Percentiles rank a stretch among this genome's conserved stretches.
Evolutionary conservation across 495 filamentous ascomycete species (phyloP).

Genomic region (Pyrenula massariospora): DNA sequence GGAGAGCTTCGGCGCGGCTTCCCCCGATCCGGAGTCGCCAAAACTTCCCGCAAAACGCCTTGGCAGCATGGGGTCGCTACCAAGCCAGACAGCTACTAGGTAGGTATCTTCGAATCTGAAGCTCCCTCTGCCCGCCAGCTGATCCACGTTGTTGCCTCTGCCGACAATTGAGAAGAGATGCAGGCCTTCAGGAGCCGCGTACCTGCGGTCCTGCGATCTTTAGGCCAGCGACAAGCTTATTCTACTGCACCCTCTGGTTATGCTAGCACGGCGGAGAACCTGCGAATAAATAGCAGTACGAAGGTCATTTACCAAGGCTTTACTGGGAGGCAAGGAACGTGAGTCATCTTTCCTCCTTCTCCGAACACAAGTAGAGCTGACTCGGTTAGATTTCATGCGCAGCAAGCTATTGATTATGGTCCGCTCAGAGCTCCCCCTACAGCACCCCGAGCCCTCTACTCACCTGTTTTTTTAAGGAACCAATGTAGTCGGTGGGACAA

Average conservation of each 20-base stretch:
- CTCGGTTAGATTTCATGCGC: slow-evolving; percentile 73
- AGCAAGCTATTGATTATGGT: slow-evolving; percentile 98
- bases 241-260: slow-evolving; percentile 60
- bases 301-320: slow-evolving; percentile 96
- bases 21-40: no score
- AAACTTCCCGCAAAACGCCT: no score
- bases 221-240: slow-evolving; percentile 52
- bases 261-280: slow-evolving; percentile 72
- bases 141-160: slow-evolving; percentile 6
- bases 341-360: slow-evolving; percentile 28
- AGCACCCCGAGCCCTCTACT: slow-evolving; percentile 5
- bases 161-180: slow-evolving; percentile 26
- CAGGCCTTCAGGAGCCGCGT: slow-evolving; percentile 42
- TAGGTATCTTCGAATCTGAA: no score
- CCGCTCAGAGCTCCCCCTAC: slow-evolving; percentile 18
- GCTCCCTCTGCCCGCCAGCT: no score
- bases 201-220: slow-evolving; percentile 34
- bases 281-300: slow-evolving; percentile 84
- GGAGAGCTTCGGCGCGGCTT: no score
- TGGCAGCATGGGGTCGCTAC: no score
- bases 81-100: no score
- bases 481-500: slow-evolving; percentile 94
- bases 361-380: not conserved
- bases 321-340: slow-evolving; percentile 98
- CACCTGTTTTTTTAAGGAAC: slow-evolving; percentile 50